These are phyloP conservation scores for Iris pallida DNA, from an alignment of 116 monocot genomes.

Conservation along the genomic window DNA sequence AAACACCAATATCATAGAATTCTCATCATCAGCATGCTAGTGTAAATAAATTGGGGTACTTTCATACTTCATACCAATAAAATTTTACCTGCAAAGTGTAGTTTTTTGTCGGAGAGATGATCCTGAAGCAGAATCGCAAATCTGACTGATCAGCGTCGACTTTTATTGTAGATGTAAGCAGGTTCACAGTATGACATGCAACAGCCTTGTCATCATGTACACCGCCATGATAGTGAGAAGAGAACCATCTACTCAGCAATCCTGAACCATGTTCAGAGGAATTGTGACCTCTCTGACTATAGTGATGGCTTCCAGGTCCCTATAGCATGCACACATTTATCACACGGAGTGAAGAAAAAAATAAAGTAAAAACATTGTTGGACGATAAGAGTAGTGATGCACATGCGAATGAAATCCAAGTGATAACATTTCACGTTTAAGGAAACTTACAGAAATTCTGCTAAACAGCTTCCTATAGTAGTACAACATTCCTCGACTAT, in stretches of 20 bases:
- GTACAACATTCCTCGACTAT: conserved; percentile 97
- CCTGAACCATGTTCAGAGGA: conserved; percentile 75
- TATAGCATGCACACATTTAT: conserved; percentile 9
- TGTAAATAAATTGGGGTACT: too few species aligned
- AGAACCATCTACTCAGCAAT: conserved; percentile 90
- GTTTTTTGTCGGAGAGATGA: conserved; percentile 92
- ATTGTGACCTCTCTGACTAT: conserved; percentile 50
- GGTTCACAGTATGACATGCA: conserved; percentile 88
- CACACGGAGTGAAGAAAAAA: neutral
- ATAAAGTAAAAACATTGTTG: neutral
- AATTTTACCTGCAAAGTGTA: conserved; percentile 87
- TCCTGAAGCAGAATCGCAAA: conserved; percentile 96
- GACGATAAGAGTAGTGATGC: neutral
- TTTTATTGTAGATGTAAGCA: conserved; percentile 96
- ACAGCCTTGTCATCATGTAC: conserved; percentile 95
- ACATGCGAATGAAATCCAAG: neutral
- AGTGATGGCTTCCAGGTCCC: conserved; percentile 44
- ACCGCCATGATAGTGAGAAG: conserved; percentile 93
- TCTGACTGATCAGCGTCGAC: conserved; percentile 96
- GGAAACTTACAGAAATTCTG: conserved; percentile 69
- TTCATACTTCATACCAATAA: neutral
- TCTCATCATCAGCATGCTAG: too few species aligned
- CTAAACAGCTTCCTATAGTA: conserved; percentile 87
- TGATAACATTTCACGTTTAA: neutral
- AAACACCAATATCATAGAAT: too few species aligned